A percentile compares a stretch with the other conserved stretches of the same genome.
These are phyloP conservation scores for Asterella californica DNA, from an alignment of 225 moss, liverwort and hornwort genomes.

Conservation along the genomic window DNA sequence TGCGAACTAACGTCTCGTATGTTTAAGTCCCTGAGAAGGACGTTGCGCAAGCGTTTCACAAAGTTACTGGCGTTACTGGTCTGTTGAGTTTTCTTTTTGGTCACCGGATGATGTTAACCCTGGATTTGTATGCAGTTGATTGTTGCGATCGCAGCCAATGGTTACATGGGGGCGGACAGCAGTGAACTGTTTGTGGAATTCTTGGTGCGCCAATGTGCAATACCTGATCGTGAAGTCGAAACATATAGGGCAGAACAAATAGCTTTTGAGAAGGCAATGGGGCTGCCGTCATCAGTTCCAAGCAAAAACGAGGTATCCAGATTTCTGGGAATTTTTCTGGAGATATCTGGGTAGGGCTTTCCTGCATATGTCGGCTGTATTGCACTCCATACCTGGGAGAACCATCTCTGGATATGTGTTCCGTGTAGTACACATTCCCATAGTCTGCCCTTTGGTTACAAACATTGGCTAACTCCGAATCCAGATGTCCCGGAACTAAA, in stretches of 20 bases:
- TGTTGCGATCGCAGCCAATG: slow-evolving; percentile 73
- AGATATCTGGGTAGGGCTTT: not conserved
- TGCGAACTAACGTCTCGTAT: not conserved
- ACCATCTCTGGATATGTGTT: too few relatives aligned
- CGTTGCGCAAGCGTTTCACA: not conserved
- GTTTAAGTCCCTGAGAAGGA: not conserved
- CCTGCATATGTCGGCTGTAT: too few relatives aligned
- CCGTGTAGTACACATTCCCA: too few relatives aligned
- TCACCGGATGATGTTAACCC: too few relatives aligned
- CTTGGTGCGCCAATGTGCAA: slow-evolving; percentile 84
- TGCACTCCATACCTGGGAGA: too few relatives aligned
- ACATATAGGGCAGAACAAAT: slow-evolving; percentile 72
- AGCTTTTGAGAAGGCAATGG: slow-evolving; percentile 93
- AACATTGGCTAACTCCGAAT: too few relatives aligned
- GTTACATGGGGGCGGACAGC: slow-evolving; percentile 60
- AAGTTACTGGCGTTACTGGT: not conserved
- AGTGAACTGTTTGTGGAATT: slow-evolving; percentile 75
- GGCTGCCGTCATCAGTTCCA: slow-evolving; percentile 58
- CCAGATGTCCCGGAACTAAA: too few relatives aligned
- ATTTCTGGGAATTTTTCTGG: not conserved
- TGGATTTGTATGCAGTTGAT: slow-evolving; percentile 51
- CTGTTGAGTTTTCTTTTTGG: slow-evolving; percentile 5
- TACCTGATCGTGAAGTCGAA: slow-evolving; percentile 86
- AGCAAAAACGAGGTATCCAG: slow-evolving; percentile 65
- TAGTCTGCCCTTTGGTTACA: too few relatives aligned